These are phyloP conservation scores for Starmerella floris DNA, from an alignment of 805 yeast genomes.

Conservation along the genomic window DNA sequence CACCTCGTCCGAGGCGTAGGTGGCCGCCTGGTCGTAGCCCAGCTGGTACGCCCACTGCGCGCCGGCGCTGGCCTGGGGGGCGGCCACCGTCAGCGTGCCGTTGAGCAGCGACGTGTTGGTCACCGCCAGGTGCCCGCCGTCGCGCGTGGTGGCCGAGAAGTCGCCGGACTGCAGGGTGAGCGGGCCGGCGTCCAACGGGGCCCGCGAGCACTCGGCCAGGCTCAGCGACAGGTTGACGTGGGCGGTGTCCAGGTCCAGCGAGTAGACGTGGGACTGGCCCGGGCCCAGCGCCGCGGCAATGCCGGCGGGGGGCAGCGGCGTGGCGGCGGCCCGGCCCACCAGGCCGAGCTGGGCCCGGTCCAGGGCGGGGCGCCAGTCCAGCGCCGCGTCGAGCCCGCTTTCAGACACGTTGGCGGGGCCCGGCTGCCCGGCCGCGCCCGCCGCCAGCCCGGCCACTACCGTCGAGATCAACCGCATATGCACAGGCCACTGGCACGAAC, in stretches of 20 bases:
- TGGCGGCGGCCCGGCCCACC: conserved; percentile 5
- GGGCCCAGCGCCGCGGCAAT: conserved; percentile 26
- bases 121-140: conserved; percentile 16
- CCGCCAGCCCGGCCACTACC: not conserved
- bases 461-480: no score
- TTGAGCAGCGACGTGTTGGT: conserved; percentile 6
- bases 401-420: not conserved
- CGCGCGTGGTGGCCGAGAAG: conserved; percentile 7
- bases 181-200: conserved; percentile 2
- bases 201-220: conserved; percentile 14
- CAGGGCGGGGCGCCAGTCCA: no score
- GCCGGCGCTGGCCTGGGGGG: conserved; percentile 3
- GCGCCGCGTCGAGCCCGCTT: not conserved
- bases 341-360: no score
- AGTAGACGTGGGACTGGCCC: conserved; percentile 23
- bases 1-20: conserved; percentile 10
- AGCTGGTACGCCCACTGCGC: conserved; percentile 47
- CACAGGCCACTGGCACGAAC: no score
- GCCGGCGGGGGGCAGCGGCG: conserved; percentile 15
- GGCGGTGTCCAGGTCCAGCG: conserved; percentile 14
- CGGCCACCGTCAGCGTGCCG: conserved; percentile 2
- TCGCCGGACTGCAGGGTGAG: conserved; percentile 7
- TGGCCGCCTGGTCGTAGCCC: conserved; percentile 37
- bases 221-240: conserved; percentile 1
- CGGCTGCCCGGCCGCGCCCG: not conserved